A percentile compares a stretch with the other conserved stretches of the same genome.
Evolutionary conservation across 2,329 filamentous ascomycete genomes (phyloP).

Genomic region (Emmonsiellopsis sp.): DNA sequence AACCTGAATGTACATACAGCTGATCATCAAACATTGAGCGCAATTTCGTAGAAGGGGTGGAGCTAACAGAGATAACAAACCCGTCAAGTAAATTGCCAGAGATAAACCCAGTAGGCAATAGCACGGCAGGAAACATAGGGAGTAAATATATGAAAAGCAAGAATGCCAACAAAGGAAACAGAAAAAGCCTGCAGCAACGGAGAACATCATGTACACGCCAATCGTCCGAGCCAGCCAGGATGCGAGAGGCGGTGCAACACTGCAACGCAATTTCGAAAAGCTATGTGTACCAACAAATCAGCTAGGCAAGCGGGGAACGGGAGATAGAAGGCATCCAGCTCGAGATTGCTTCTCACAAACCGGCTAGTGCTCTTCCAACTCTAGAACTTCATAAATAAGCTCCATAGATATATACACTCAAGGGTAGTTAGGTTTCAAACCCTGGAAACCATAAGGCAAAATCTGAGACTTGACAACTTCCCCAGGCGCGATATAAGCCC

Average conservation of each 20-base stretch:
- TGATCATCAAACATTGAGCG: too few relatives aligned
- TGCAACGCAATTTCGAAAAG: background rate
- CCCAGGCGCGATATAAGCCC: constrained; percentile 36
- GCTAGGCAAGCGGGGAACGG: background rate
- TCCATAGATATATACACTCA: constrained; percentile 2
- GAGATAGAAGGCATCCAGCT: background rate
- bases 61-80: too few relatives aligned
- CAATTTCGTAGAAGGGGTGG: too few relatives aligned
- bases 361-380: too few relatives aligned
- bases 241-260: background rate
- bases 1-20: too few relatives aligned
- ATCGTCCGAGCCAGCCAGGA: background rate
- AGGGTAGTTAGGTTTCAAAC: constrained; percentile 29
- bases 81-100: too few relatives aligned
- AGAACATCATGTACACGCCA: background rate
- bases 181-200: background rate
- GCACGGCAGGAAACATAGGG: too few relatives aligned
- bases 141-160: background rate
- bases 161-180: background rate
- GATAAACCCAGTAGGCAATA: too few relatives aligned
- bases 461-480: constrained; percentile 36
- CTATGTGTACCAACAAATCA: background rate
- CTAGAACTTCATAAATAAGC: background rate
- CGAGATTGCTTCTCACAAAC: too few relatives aligned
- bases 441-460: constrained; percentile 32